phyloP scores from a whole-genome alignment of 2,329 filamentous ascomycete genomes.

The Sporothrix curviconia region DNA sequence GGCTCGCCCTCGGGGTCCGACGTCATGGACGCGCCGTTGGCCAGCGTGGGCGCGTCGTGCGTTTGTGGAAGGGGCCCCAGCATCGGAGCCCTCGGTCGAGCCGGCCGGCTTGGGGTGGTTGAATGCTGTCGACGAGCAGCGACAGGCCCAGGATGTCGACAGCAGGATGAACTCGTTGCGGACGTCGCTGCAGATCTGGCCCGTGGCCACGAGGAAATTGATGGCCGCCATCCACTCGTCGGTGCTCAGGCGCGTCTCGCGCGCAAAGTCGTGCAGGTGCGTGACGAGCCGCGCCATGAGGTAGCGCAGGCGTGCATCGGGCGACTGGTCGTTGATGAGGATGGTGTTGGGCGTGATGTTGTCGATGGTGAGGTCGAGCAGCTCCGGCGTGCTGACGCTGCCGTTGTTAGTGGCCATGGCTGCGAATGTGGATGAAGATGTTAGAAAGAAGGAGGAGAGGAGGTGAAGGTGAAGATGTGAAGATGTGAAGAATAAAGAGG shows the following conservation, averaged over 20 bases:
- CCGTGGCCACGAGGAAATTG: slow-evolving; percentile 63
- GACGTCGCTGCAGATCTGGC: slow-evolving; percentile 67
- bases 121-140: slow-evolving; percentile 72
- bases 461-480: not conserved
- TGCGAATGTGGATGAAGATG: not conserved
- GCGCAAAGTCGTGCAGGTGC: slow-evolving; percentile 75
- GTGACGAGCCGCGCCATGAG: slow-evolving; percentile 66
- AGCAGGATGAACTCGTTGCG: slow-evolving; percentile 79
- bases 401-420: slow-evolving; percentile 6
- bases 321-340: slow-evolving; percentile 65
- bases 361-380: slow-evolving; percentile 62
- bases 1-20: slow-evolving; percentile 63
- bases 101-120: slow-evolving; percentile 70
- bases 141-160: slow-evolving; percentile 71
- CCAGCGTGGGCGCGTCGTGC: slow-evolving; percentile 60
- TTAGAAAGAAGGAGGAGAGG: not conserved
- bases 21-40: slow-evolving; percentile 56
- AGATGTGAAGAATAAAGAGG: not conserved
- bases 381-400: slow-evolving; percentile 12
- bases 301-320: slow-evolving; percentile 61
- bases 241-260: slow-evolving; percentile 69
- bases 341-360: slow-evolving; percentile 75
- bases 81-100: slow-evolving; percentile 70
- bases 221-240: slow-evolving; percentile 73
- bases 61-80: slow-evolving; percentile 78